These are phyloP conservation scores for Yamadazyma sp. DNA, from an alignment of 805 yeast genomes.

Conservation along the genomic window DNA sequence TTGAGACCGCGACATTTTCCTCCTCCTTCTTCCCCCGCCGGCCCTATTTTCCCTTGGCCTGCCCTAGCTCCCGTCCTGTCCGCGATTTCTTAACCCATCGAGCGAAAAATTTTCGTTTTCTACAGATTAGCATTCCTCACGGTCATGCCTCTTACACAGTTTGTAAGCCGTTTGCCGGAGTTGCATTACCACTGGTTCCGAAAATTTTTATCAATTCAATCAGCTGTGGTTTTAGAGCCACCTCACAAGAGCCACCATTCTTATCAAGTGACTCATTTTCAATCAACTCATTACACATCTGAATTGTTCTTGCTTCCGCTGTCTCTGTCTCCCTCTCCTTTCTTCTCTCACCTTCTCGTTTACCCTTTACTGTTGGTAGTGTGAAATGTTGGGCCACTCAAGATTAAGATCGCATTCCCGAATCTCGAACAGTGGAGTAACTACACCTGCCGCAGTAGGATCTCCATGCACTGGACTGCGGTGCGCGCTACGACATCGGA, in stretches of 20 bases:
- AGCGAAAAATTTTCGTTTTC: slow-evolving; percentile 5
- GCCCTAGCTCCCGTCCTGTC: too few relatives aligned
- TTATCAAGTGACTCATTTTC: neutral
- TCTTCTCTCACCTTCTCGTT: too few relatives aligned
- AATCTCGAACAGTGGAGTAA: slow-evolving; percentile 1
- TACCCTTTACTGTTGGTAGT: too few relatives aligned
- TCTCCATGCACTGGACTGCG: too few relatives aligned
- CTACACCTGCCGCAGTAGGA: neutral
- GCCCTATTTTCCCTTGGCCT: neutral
- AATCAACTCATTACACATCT: too few relatives aligned
- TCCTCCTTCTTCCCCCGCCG: neutral
- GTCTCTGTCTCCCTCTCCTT: too few relatives aligned
- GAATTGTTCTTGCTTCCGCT: too few relatives aligned
- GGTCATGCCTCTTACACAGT: slow-evolving; percentile 4
- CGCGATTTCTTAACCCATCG: neutral
- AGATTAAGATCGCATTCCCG: slow-evolving; percentile 5
- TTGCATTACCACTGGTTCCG: slow-evolving; percentile 2
- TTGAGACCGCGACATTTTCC: neutral
- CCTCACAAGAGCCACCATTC: slow-evolving; percentile 1
- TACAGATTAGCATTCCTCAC: slow-evolving; percentile 7
- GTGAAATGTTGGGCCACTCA: slow-evolving; percentile 7
- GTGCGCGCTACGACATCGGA: too few relatives aligned
- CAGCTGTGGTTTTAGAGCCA: too few relatives aligned
- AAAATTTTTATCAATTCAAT: slow-evolving; percentile 9
- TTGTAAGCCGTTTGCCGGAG: slow-evolving; percentile 7